These are phyloP conservation scores for Cyclocybe aegerita DNA, from an alignment of 768 basidiomycete species.

Conservation along the genomic window DNA sequence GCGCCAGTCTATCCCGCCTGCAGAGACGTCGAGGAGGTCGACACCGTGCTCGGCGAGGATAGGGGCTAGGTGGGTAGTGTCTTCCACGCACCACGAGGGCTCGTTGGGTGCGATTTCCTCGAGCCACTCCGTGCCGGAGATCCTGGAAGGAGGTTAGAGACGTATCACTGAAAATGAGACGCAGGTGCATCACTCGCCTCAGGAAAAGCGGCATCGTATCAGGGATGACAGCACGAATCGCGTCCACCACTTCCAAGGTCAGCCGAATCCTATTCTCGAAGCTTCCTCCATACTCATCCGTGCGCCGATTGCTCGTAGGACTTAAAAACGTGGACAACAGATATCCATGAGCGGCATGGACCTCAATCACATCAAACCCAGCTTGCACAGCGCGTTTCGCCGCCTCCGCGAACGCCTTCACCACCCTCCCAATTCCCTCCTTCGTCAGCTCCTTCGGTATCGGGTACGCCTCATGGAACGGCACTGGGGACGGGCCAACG, in stretches of 20 bases:
- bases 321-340: conserved; percentile 56
- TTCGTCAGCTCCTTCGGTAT: conserved; percentile 53
- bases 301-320: conserved; percentile 60
- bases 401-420: conserved; percentile 53
- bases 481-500: conserved; percentile 53
- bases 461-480: conserved; percentile 39
- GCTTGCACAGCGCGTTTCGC: conserved; percentile 53
- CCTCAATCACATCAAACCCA: conserved; percentile 62
- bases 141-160: conserved; percentile 28
- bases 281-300: conserved; percentile 67
- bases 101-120: conserved; percentile 57
- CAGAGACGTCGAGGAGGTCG: conserved; percentile 74
- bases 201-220: conserved; percentile 69
- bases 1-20: conserved; percentile 53
- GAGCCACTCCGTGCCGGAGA: conserved; percentile 78
- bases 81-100: conserved; percentile 66
- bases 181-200: conserved; percentile 38
- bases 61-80: conserved; percentile 59
- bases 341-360: conserved; percentile 68
- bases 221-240: conserved; percentile 59
- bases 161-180: not conserved
- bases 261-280: conserved; percentile 70
- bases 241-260: conserved; percentile 61
- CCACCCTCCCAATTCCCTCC: conserved; percentile 56
- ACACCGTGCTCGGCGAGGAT: conserved; percentile 65